A percentile compares a stretch with the other conserved stretches of the same genome.
Evolutionary conservation across 495 filamentous ascomycete genomes (phyloP).

Genomic region (Xylaria scruposa): DNA sequence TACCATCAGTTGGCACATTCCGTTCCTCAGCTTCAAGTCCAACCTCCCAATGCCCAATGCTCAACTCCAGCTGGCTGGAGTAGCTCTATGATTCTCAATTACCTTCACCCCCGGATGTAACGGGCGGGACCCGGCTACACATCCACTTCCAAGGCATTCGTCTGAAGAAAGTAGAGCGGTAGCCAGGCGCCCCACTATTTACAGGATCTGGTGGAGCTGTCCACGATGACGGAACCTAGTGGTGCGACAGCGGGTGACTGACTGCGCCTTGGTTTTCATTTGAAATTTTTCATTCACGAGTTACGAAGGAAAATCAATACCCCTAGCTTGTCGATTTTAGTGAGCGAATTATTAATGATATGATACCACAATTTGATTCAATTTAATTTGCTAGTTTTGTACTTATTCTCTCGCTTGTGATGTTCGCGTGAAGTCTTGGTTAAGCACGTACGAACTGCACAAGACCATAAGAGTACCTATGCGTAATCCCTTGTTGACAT

Average conservation of each 20-base stretch:
- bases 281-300: slow-evolving; percentile 12
- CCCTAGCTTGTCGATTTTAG: slow-evolving; percentile 4
- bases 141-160: background rate
- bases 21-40: background rate
- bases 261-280: slow-evolving; percentile 14
- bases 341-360: background rate
- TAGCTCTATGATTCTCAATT: background rate
- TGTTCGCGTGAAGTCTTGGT: slow-evolving; percentile 3
- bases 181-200: background rate
- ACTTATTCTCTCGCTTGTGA: background rate
- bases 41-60: background rate
- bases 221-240: slow-evolving; percentile 13
- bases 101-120: background rate
- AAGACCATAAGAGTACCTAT: slow-evolving; percentile 9
- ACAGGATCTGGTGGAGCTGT: slow-evolving; percentile 10
- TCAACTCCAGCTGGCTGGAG: slow-evolving; percentile 7
- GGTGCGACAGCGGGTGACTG: slow-evolving; percentile 12
- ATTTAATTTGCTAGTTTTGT: background rate
- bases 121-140: background rate
- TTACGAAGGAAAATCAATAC: slow-evolving; percentile 18
- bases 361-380: slow-evolving; percentile 19
- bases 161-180: background rate
- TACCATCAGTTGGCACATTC: background rate
- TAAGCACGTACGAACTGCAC: slow-evolving; percentile 17
- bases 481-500: background rate